A percentile compares a stretch with the other conserved stretches of the same genome.
Evolutionary conservation across 805 yeast genomes (phyloP).

Genomic region (Monosporozyma servazzii): DNA sequence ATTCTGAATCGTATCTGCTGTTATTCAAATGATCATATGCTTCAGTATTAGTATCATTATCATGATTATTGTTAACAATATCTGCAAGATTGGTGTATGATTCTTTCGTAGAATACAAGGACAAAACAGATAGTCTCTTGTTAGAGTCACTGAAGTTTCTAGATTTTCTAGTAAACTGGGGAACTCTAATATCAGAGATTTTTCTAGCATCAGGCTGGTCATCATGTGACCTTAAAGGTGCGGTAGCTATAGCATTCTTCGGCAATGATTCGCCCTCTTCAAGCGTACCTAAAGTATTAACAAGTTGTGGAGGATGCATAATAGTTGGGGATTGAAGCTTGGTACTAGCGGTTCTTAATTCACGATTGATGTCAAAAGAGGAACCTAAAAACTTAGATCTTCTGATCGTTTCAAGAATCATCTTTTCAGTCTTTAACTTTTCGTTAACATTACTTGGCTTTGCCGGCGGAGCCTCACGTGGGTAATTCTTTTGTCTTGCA

Average conservation of each 20-base stretch:
- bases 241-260: slow-evolving; percentile 21
- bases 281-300: neutral
- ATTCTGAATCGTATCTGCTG: slow-evolving; percentile 21
- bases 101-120: slow-evolving; percentile 59
- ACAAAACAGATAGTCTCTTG: slow-evolving; percentile 62
- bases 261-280: slow-evolving; percentile 15
- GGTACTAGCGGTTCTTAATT: slow-evolving; percentile 17
- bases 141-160: slow-evolving; percentile 51
- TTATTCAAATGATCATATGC: slow-evolving; percentile 11
- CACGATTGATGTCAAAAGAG: slow-evolving; percentile 30
- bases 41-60: slow-evolving; percentile 6
- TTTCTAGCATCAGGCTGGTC: slow-evolving; percentile 35
- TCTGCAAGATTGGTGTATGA: slow-evolving; percentile 52
- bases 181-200: slow-evolving; percentile 56
- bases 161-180: slow-evolving; percentile 62
- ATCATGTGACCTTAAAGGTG: slow-evolving; percentile 12
- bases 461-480: neutral
- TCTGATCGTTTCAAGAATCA: slow-evolving; percentile 35
- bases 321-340: neutral
- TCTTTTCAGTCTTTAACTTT: slow-evolving; percentile 22
- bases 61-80: slow-evolving; percentile 27
- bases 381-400: slow-evolving; percentile 39
- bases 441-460: slow-evolving; percentile 10
- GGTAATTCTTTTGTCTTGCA: neutral
- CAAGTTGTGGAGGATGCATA: neutral